Conservation (phyloP, 108 stramenopile genomes). For the Nitzschia putrida region DNA sequence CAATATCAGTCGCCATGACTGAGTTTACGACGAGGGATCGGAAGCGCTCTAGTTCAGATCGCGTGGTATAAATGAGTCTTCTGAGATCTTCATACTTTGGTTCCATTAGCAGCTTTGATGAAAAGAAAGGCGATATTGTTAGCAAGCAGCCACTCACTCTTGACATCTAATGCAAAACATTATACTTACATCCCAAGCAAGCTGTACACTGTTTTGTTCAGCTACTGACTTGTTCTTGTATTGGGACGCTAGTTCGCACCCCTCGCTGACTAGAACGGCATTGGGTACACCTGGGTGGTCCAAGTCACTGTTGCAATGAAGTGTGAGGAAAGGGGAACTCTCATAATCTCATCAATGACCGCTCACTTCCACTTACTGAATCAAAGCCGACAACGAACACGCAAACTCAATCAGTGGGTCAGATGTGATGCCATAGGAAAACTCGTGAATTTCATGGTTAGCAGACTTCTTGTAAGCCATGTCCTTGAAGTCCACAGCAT, state of each 20-base stretch:
- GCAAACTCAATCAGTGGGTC: slow-evolving; percentile 18
- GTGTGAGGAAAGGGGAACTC: background rate
- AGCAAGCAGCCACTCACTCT: background rate
- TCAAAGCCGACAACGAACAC: slow-evolving; percentile 14
- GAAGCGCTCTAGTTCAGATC: background rate
- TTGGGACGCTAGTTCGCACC: slow-evolving; percentile 18
- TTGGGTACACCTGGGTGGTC: slow-evolving; percentile 52
- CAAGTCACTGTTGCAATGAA: slow-evolving; percentile 16
- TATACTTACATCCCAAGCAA: slow-evolving; percentile 32
- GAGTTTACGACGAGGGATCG: slow-evolving; percentile 11
- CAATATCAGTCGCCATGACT: slow-evolving; percentile 19
- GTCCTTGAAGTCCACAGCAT: background rate
- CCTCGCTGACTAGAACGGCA: slow-evolving; percentile 42
- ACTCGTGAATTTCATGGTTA: slow-evolving; percentile 3
- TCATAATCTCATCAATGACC: background rate
- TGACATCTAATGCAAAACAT: background rate
- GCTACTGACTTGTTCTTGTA: slow-evolving; percentile 47
- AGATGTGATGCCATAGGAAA: slow-evolving; percentile 21
- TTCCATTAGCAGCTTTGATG: slow-evolving; percentile 25
- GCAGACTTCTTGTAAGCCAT: background rate
- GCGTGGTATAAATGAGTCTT: background rate
- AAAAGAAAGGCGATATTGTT: background rate
- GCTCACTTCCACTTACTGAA: background rate
- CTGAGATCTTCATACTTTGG: slow-evolving; percentile 31
- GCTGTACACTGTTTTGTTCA: slow-evolving; percentile 40